A percentile compares a stretch with the other conserved stretches of the same genome.
phyloP scores from a whole-genome alignment of 2,329 filamentous ascomycete species.

The Fusarium sp. region DNA sequence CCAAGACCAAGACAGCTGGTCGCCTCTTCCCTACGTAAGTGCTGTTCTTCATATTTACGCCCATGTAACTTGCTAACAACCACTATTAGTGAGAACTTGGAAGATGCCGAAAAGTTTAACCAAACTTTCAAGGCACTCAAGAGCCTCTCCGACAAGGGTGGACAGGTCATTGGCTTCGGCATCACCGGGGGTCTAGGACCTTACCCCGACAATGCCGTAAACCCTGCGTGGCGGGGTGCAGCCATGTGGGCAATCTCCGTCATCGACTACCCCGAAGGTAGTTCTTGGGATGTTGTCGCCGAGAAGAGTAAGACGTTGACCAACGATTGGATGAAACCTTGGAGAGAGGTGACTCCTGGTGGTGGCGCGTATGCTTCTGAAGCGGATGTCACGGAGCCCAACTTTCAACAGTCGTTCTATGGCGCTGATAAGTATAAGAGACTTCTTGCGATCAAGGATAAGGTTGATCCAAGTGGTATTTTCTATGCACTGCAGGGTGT shows the following conservation, averaged over 20 bases:
- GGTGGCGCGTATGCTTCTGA: conserved; percentile 37
- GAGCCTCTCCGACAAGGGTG: conserved; percentile 54
- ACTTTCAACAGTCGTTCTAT: conserved; percentile 31
- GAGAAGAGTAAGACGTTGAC: conserved; percentile 27
- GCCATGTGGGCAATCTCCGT: conserved; percentile 53
- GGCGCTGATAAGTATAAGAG: conserved; percentile 24
- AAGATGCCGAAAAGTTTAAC: conserved; percentile 44
- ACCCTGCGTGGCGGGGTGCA: conserved; percentile 62
- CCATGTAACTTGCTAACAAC: accelerated
- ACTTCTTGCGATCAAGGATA: conserved; percentile 31
- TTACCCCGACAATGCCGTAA: conserved; percentile 57
- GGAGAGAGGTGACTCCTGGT: conserved; percentile 34
- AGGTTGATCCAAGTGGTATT: conserved; percentile 25
- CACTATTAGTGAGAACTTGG: conserved; percentile 20
- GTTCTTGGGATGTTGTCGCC: conserved; percentile 7
- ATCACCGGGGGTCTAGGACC: conserved; percentile 50
- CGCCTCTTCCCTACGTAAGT: conserved; percentile 30
- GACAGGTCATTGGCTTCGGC: conserved; percentile 56
- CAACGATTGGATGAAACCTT: conserved; percentile 42
- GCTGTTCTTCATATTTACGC: too few relatives aligned
- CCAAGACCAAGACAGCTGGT: conserved; percentile 19
- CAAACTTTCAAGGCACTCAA: conserved; percentile 53
- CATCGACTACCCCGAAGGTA: conserved; percentile 45
- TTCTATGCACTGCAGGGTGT: conserved; percentile 39
- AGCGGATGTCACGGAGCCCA: conserved; percentile 23